Evolutionary conservation across 805 yeast genomes (phyloP).

Genomic region (Kluyveromyces lactis): DNA sequence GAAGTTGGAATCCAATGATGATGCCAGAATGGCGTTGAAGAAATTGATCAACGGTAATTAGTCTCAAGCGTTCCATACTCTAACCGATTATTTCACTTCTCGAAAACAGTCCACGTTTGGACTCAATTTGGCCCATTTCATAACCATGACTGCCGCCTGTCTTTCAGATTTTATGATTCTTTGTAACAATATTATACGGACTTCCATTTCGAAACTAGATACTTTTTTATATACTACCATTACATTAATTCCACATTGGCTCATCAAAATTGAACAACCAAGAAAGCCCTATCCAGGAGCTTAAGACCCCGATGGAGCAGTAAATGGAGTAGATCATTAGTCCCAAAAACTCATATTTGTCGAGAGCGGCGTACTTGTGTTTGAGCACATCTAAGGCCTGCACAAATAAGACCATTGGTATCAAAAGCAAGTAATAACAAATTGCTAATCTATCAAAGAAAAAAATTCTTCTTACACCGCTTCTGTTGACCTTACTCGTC

Average conservation of each 20-base stretch:
- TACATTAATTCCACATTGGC: constrained; percentile 43
- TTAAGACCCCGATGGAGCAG: constrained; percentile 75
- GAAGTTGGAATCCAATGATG: constrained; percentile 15
- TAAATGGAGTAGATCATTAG: constrained; percentile 80
- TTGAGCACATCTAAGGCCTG: constrained; percentile 49
- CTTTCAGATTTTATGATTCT: too few relatives aligned
- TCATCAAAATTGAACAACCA: constrained; percentile 88
- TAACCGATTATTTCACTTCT: too few relatives aligned
- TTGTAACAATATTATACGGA: background rate
- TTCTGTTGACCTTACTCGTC: constrained; percentile 41
- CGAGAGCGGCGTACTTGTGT: constrained; percentile 42
- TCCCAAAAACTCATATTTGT: constrained; percentile 61
- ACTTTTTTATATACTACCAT: background rate
- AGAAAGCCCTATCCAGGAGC: constrained; percentile 81
- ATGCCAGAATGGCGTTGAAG: constrained; percentile 25
- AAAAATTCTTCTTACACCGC: constrained; percentile 42
- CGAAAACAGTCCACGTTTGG: too few relatives aligned
- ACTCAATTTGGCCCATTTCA: too few relatives aligned
- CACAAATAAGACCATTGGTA: constrained; percentile 49
- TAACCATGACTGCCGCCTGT: too few relatives aligned
- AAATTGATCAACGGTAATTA: constrained; percentile 19
- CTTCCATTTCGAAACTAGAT: background rate
- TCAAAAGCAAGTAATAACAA: constrained; percentile 57
- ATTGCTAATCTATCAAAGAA: constrained; percentile 63
- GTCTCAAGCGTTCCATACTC: too few relatives aligned